Evolutionary conservation across 2,329 filamentous ascomycete species (phyloP).

Genomic region (Clarireedia hainanense): DNA sequence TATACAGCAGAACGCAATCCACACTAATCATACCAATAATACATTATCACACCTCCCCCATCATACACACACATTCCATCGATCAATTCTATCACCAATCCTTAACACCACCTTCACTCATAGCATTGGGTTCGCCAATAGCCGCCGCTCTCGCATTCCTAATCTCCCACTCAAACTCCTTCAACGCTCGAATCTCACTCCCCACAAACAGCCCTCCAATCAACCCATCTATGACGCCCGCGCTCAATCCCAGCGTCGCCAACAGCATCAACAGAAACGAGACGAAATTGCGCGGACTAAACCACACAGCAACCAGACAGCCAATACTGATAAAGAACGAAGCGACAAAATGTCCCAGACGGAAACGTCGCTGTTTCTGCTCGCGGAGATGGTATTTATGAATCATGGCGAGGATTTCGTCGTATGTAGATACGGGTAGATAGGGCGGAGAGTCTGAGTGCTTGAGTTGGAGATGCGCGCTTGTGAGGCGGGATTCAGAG

Average conservation of each 20-base stretch:
- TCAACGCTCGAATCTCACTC: constrained; percentile 71
- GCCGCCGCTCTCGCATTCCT: constrained; percentile 48
- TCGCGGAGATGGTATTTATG: constrained; percentile 64
- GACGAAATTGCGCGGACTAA: constrained; percentile 67
- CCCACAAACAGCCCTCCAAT: constrained; percentile 83
- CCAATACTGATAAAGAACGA: constrained; percentile 61
- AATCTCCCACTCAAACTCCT: constrained; percentile 93
- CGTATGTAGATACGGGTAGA: constrained; percentile 48
- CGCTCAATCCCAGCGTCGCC: constrained; percentile 67
- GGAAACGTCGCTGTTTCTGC: constrained; percentile 60
- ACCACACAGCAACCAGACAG: constrained; percentile 81
- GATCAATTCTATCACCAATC: constrained; percentile 22
- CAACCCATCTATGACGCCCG: constrained; percentile 75
- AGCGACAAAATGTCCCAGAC: constrained; percentile 64
- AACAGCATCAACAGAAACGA: constrained; percentile 74
- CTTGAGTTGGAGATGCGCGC: constrained; percentile 17
- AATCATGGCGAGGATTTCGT: constrained; percentile 66
- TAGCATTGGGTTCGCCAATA: constrained; percentile 20
- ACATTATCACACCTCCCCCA: too few relatives aligned
- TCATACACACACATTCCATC: too few relatives aligned
- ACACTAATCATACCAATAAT: too few relatives aligned
- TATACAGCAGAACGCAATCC: too few relatives aligned
- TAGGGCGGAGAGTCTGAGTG: constrained; percentile 13
- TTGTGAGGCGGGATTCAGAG: constrained; percentile 7
- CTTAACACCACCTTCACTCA: constrained; percentile 22